Percentiles rank a stretch among this genome's conserved stretches.
These are phyloP conservation scores for Chaetothyriales sp. DNA, from an alignment of 2,329 filamentous ascomycete species.

Conservation along the genomic window DNA sequence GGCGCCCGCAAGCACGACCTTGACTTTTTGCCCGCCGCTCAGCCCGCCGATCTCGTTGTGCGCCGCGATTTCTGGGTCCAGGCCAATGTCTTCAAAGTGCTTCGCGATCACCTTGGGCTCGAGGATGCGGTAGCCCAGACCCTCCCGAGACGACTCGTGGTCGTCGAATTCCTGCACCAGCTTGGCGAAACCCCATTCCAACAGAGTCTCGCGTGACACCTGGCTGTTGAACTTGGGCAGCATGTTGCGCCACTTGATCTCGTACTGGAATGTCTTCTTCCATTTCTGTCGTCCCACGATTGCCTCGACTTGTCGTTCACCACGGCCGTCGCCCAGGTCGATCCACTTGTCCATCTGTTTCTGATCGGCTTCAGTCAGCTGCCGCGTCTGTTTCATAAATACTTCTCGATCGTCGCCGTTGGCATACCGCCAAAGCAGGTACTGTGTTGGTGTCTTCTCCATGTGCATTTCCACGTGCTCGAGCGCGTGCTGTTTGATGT, in stretches of 20 bases:
- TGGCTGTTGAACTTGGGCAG: slow-evolving; percentile 87
- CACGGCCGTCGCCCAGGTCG: slow-evolving; percentile 69
- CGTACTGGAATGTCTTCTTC: slow-evolving; percentile 58
- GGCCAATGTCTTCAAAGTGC: slow-evolving; percentile 92
- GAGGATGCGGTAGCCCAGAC: slow-evolving; percentile 85
- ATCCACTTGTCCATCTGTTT: slow-evolving; percentile 83
- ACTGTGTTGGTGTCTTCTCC: slow-evolving; percentile 98
- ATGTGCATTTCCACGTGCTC: slow-evolving; percentile 99
- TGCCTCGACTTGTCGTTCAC: slow-evolving; percentile 62
- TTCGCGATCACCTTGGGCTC: slow-evolving; percentile 89
- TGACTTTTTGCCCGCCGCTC: slow-evolving; percentile 95
- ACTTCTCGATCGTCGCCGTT: slow-evolving; percentile 96
- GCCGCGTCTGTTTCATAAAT: slow-evolving; percentile 90
- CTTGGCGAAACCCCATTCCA: slow-evolving; percentile 77
- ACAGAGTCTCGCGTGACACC: slow-evolving; percentile 81
- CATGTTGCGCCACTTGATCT: slow-evolving; percentile 64
- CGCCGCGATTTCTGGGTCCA: slow-evolving; percentile 95
- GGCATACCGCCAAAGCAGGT: slow-evolving; percentile 95
- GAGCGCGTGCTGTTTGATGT: slow-evolving; percentile 97
- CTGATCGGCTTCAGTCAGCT: slow-evolving; percentile 70
- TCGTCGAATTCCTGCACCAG: slow-evolving; percentile 96
- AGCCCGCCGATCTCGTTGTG: slow-evolving; percentile 96
- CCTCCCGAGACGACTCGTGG: slow-evolving; percentile 95
- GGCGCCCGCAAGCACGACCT: slow-evolving; percentile 87
- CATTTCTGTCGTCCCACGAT: slow-evolving; percentile 94